These are phyloP conservation scores for Torulaspora delbrueckii DNA, from an alignment of 805 yeast species.

Conservation along the genomic window DNA sequence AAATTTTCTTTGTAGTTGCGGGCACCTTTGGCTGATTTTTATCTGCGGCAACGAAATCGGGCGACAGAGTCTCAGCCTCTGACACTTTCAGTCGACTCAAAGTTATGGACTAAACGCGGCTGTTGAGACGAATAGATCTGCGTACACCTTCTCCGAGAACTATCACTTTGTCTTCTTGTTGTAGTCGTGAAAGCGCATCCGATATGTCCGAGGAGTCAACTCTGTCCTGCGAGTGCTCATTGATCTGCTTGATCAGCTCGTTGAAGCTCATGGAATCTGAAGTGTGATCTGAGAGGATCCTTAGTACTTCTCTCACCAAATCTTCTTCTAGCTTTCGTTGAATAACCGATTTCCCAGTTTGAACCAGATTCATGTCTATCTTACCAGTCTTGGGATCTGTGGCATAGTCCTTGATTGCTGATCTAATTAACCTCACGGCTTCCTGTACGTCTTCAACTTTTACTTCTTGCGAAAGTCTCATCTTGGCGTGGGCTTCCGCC, in stretches of 20 bases:
- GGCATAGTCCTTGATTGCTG: conserved; percentile 96
- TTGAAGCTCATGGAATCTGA: conserved; percentile 51
- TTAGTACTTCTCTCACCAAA: conserved; percentile 55
- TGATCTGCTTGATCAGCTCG: conserved; percentile 54
- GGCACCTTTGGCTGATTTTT: background rate
- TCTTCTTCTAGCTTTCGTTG: conserved; percentile 77
- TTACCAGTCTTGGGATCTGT: conserved; percentile 96
- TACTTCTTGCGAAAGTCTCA: conserved; percentile 73
- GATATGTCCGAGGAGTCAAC: conserved; percentile 69
- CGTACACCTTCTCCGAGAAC: conserved; percentile 70
- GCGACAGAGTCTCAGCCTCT: too few relatives aligned
- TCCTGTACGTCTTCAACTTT: conserved; percentile 80
- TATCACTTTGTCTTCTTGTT: conserved; percentile 62
- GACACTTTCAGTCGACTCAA: background rate
- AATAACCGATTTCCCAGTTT: conserved; percentile 88
- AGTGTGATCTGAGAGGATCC: conserved; percentile 46
- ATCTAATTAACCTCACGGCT: conserved; percentile 85
- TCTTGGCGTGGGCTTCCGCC: conserved; percentile 95
- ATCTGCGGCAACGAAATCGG: background rate
- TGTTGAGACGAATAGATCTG: conserved; percentile 47
- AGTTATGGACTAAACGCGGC: conserved; percentile 21
- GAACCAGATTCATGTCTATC: conserved; percentile 95
- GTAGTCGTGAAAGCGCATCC: conserved; percentile 62
- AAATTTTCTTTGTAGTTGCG: background rate
- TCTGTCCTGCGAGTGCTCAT: conserved; percentile 53